A percentile compares a stretch with the other conserved stretches of the same genome.
These are phyloP conservation scores for Ascochyta rabiei DNA, from an alignment of 2,329 filamentous ascomycete genomes.

Conservation along the genomic window DNA sequence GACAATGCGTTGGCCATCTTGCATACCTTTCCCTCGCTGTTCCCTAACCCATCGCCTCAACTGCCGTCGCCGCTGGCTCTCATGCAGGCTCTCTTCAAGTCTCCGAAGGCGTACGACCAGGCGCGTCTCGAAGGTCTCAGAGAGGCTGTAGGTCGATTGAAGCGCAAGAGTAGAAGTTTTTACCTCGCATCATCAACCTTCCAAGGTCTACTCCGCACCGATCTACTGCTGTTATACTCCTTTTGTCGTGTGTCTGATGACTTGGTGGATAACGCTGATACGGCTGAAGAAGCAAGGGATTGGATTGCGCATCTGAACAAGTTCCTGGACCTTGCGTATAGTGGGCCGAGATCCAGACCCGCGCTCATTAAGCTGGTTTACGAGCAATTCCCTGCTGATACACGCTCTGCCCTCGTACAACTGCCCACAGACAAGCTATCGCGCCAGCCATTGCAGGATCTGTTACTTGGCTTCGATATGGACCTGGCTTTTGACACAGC, in stretches of 20 bases:
- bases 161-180: conserved; percentile 73
- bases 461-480: conserved; percentile 72
- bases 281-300: conserved; percentile 57
- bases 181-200: conserved; percentile 75
- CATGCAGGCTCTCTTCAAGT: conserved; percentile 58
- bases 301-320: conserved; percentile 65
- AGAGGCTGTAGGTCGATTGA: conserved; percentile 64
- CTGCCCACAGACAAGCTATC: conserved; percentile 65
- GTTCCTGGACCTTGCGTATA: conserved; percentile 64
- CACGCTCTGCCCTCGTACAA: conserved; percentile 62
- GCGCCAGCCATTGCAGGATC: conserved; percentile 64
- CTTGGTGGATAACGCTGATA: conserved; percentile 69
- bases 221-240: conserved; percentile 72
- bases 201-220: conserved; percentile 69
- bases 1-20: conserved; percentile 72
- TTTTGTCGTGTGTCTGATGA: conserved; percentile 78
- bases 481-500: conserved; percentile 62
- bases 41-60: conserved; percentile 55
- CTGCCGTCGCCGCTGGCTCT: conserved; percentile 59
- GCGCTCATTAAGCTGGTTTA: conserved; percentile 46
- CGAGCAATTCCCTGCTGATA: conserved; percentile 59
- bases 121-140: conserved; percentile 63
- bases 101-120: conserved; percentile 61
- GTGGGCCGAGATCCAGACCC: conserved; percentile 17
- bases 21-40: conserved; percentile 65